Conservation (phyloP, 306 rosid species). For the Dryas octopetala region DNA sequence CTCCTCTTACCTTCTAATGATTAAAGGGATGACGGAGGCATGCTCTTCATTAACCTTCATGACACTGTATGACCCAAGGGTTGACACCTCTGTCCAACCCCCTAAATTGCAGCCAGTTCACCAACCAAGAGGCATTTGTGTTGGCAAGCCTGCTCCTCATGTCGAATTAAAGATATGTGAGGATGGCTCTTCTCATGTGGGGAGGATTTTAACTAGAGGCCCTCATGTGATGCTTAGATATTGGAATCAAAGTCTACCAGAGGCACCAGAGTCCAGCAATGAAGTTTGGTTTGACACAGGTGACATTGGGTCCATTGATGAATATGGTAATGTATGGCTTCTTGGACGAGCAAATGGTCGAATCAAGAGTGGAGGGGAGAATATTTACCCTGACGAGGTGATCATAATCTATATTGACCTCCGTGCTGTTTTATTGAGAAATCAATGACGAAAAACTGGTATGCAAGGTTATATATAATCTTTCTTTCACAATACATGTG, state of each 20-base stretch:
- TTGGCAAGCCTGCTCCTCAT: slow-evolving; percentile 95
- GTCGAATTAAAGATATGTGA: slow-evolving; percentile 61
- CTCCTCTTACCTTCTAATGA: slow-evolving; percentile 26
- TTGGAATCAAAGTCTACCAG: slow-evolving; percentile 56
- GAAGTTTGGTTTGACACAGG: slow-evolving; percentile 88
- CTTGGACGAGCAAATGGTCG: slow-evolving; percentile 71
- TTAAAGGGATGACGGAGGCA: slow-evolving; percentile 89
- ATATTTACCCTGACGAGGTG: slow-evolving; percentile 93
- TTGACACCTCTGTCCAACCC: slow-evolving; percentile 26
- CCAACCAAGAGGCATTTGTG: slow-evolving; percentile 69
- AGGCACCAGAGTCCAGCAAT: slow-evolving; percentile 27
- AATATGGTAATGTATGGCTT: slow-evolving; percentile 70
- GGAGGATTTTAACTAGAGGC: slow-evolving; percentile 90
- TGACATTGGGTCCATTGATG: slow-evolving; percentile 75
- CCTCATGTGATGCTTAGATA: slow-evolving; percentile 84
- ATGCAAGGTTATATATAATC: no score
- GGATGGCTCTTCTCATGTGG: slow-evolving; percentile 45
- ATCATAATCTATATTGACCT: neutral
- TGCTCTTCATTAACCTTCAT: slow-evolving; percentile 83
- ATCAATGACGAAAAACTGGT: no score
- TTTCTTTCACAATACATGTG: no score
- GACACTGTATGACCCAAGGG: slow-evolving; percentile 52
- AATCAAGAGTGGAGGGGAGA: slow-evolving; percentile 95
- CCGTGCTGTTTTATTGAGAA: neutral
- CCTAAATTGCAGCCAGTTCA: slow-evolving; percentile 28